phyloP scores from a whole-genome alignment of 2,329 filamentous ascomycete species.

The Hymenoscyphus infarciens region DNA sequence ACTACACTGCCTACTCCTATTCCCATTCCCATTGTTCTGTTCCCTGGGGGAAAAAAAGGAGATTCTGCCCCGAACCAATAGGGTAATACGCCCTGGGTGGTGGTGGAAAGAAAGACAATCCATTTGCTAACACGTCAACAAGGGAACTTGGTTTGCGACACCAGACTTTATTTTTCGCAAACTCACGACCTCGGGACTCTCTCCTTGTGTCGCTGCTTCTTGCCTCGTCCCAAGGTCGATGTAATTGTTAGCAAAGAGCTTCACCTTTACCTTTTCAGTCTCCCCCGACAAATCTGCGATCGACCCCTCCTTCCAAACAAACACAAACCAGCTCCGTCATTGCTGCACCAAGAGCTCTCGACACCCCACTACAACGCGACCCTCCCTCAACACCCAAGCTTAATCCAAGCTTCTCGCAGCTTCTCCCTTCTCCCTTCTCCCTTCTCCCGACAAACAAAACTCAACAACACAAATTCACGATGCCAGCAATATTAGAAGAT shows the following conservation, averaged over 20 bases:
- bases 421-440: neutral
- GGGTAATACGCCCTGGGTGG: neutral
- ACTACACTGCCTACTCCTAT: no score
- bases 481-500: conserved; percentile 29
- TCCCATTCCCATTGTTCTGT: neutral
- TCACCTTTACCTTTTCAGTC: neutral
- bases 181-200: no score
- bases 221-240: neutral
- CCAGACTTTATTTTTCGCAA: no score
- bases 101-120: neutral
- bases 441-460: neutral
- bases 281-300: neutral
- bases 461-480: conserved; percentile 12
- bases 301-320: neutral
- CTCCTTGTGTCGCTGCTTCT: neutral
- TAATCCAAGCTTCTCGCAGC: neutral
- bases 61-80: neutral
- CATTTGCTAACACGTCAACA: neutral
- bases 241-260: neutral
- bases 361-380: neutral
- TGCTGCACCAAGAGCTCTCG: neutral
- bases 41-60: neutral
- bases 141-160: neutral
- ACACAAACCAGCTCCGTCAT: neutral
- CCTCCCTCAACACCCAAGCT: neutral